These are phyloP conservation scores for Skeletonema grethae DNA, from an alignment of 108 stramenopile genomes.

Conservation along the genomic window DNA sequence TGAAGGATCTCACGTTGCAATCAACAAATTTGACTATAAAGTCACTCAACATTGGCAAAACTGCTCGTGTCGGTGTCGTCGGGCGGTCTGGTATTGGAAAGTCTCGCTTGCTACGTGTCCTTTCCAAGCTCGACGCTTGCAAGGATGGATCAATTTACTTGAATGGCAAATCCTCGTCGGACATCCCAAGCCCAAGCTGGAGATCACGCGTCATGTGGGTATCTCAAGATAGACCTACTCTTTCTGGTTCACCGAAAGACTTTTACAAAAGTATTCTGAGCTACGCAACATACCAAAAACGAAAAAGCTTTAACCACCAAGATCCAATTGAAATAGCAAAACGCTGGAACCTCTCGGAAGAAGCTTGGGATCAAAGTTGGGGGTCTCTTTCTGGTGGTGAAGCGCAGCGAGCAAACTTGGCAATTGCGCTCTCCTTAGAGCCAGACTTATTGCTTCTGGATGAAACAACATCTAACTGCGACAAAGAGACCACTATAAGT, in stretches of 20 bases:
- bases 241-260: constrained; percentile 43
- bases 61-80: constrained; percentile 25
- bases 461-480: constrained; percentile 49
- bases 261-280: constrained; percentile 24
- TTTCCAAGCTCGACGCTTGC: constrained; percentile 28
- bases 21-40: constrained; percentile 22
- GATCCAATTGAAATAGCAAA: constrained; percentile 31
- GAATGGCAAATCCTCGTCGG: constrained; percentile 3
- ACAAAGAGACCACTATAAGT: constrained; percentile 28
- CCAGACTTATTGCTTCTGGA: constrained; percentile 49
- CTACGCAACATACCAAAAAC: constrained; percentile 17
- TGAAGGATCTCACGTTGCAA: constrained; percentile 19
- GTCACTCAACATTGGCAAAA: constrained; percentile 1
- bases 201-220: constrained; percentile 52
- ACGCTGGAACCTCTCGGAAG: constrained; percentile 17
- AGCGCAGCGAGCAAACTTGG: constrained; percentile 50
- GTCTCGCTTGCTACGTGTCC: constrained; percentile 36
- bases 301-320: not conserved
- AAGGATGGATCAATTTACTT: constrained; percentile 4
- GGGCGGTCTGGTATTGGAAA: constrained; percentile 48
- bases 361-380: constrained; percentile 34
- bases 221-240: constrained; percentile 44
- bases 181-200: constrained; percentile 27
- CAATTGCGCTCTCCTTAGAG: constrained; percentile 43
- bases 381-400: constrained; percentile 44